Conservation (phyloP, 495 filamentous ascomycete genomes). For the Penicillium parvum region DNA sequence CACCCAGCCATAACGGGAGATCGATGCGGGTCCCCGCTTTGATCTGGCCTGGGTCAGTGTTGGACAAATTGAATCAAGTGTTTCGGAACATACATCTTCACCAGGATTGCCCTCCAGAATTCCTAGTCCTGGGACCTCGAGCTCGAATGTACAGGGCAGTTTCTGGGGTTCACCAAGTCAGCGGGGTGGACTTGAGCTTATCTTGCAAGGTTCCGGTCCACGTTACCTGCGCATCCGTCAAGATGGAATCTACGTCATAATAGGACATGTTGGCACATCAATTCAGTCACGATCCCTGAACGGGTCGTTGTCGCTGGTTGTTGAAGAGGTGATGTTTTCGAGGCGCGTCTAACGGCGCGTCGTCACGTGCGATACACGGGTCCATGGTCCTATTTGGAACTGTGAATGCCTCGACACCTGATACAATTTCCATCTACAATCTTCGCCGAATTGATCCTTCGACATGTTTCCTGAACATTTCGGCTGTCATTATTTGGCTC, state of each 20-base stretch:
- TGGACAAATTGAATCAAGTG: not conserved
- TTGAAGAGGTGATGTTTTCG: conserved; percentile 1
- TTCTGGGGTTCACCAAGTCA: conserved; percentile 54
- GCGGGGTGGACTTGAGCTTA: not conserved
- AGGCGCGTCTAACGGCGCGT: conserved; percentile 16
- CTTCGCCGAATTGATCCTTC: too few relatives aligned
- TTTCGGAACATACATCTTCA: conserved; percentile 46
- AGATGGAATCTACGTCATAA: conserved; percentile 90
- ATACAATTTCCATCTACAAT: not conserved
- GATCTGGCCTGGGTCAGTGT: conserved; percentile 47
- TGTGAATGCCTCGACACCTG: not conserved
- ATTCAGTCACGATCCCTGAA: conserved; percentile 5
- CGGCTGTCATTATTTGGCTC: too few relatives aligned
- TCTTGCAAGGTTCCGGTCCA: not conserved
- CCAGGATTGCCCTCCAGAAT: conserved; percentile 77
- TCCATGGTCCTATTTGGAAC: too few relatives aligned
- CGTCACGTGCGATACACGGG: conserved; percentile 19
- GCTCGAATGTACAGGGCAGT: conserved; percentile 89
- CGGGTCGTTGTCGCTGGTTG: conserved; percentile 2
- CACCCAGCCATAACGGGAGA: conserved; percentile 93
- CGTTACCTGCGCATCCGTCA: conserved; percentile 83
- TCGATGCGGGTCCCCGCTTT: conserved; percentile 73
- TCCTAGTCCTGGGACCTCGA: conserved; percentile 80
- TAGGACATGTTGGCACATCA: conserved; percentile 57
- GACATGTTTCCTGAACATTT: too few relatives aligned